Percentiles rank a stretch among this genome's conserved stretches.
Conservation (phyloP, 2,329 filamentous ascomycete genomes). For the Claviceps sp. region DNA sequence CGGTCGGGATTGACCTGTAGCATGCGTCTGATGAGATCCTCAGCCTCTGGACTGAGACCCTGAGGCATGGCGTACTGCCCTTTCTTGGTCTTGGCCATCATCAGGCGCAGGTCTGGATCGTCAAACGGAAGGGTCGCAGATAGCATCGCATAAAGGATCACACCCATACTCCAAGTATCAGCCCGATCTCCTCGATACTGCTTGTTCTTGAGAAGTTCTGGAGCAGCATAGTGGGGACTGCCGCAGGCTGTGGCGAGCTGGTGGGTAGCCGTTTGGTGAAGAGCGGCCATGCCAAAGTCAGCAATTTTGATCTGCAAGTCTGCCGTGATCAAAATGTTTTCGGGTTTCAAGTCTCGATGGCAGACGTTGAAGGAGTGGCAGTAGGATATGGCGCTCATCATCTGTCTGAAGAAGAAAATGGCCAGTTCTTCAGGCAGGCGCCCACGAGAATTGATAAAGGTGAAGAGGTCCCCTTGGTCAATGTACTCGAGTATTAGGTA, state of each 20-base stretch:
- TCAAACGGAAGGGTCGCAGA: constrained; percentile 77
- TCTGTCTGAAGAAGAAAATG: constrained; percentile 79
- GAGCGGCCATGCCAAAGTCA: constrained; percentile 94
- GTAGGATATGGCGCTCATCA: constrained; percentile 82
- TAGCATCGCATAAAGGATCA: constrained; percentile 80
- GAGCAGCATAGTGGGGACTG: constrained; percentile 92
- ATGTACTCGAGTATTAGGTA: constrained; percentile 93
- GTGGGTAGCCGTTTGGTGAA: constrained; percentile 67
- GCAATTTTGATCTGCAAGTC: constrained; percentile 78
- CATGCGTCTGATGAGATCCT: constrained; percentile 68
- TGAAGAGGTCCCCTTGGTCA: constrained; percentile 66
- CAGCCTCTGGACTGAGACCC: constrained; percentile 52
- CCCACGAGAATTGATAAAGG: constrained; percentile 64
- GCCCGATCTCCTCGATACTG: constrained; percentile 74
- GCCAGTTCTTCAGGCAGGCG: constrained; percentile 68
- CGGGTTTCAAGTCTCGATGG: constrained; percentile 90
- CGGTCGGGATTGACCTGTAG: constrained; percentile 64
- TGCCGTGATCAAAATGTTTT: constrained; percentile 81
- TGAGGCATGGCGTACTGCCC: constrained; percentile 48
- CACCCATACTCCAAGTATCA: constrained; percentile 89
- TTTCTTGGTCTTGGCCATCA: constrained; percentile 48
- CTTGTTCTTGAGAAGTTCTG: constrained; percentile 68
- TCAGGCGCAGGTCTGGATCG: constrained; percentile 44
- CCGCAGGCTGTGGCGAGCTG: constrained; percentile 83
- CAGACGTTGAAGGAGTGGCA: constrained; percentile 92